phyloP scores from a whole-genome alignment of 768 basidiomycete genomes.

The Phanerodontia chrysosporium region DNA sequence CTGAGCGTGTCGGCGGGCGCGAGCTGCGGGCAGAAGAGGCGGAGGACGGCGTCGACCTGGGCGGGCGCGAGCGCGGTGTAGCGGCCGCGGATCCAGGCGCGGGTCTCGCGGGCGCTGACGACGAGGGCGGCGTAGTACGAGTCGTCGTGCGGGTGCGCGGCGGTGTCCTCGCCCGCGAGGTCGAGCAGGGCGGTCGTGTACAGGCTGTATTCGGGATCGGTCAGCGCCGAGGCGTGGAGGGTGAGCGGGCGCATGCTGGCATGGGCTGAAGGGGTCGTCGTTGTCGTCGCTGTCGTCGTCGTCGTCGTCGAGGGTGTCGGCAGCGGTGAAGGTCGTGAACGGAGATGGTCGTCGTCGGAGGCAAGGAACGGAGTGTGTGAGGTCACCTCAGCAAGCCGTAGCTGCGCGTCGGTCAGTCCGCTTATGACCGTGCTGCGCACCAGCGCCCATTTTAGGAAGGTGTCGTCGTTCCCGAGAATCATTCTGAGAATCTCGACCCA shows the following conservation, averaged over 20 bases:
- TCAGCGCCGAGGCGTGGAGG: conserved; percentile 74
- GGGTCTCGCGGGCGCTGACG: conserved; percentile 59
- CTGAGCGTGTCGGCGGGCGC: conserved; percentile 48
- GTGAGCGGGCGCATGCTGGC: conserved; percentile 43
- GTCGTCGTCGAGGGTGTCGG: background rate
- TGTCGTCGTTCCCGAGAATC: background rate
- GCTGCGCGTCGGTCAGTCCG: background rate
- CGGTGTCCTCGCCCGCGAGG: conserved; percentile 23
- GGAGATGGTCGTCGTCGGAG: background rate
- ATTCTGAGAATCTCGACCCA: background rate
- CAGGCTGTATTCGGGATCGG: conserved; percentile 62
- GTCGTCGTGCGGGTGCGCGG: conserved; percentile 28
- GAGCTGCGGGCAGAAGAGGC: conserved; percentile 55
- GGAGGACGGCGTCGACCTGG: conserved; percentile 61
- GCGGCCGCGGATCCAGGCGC: conserved; percentile 73
- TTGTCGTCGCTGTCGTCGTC: background rate
- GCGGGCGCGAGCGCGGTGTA: conserved; percentile 50
- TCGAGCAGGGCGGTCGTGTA: conserved; percentile 59
- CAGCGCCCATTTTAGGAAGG: background rate
- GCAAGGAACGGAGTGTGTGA: background rate
- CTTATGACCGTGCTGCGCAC: background rate
- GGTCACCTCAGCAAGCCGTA: background rate
- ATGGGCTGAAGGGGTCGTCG: too few species aligned
- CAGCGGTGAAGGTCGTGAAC: background rate
- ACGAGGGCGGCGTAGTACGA: conserved; percentile 48